Evolutionary conservation across 768 basidiomycete species (phyloP), one percentile per base, ranked within the genome.

Genomic region (Suillus cothurnatus): DNA sequence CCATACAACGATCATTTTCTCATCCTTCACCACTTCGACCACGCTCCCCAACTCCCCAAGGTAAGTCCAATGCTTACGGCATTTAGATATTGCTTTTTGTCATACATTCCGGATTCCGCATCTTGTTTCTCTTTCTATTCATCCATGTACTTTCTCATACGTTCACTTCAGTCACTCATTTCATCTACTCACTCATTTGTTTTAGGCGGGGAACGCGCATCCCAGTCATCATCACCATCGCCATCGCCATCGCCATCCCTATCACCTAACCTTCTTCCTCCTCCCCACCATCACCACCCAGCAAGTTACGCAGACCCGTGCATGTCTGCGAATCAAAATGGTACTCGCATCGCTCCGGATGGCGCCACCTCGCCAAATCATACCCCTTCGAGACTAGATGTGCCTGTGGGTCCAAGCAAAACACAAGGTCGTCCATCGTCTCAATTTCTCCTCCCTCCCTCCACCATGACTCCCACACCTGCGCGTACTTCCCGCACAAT

Each of bases 1-100:
- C 39, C 39, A 50, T 68, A 63, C 66, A 68, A 0, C 64, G 66
- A 61, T 74, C 76, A 31, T 70, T 76, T 77, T 70, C 77, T 62
- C 73, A 66, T 75, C 14, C 74, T 63, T 72, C 64, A 53, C 69
- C 76, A 28, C 70, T 71, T 36, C 74, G 61, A 70, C 72, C 67
- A 62, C 59, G 28, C 43, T 64, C 65, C 39, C 72, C 66, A 50
- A 59, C 65, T 19, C 71, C 67, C 57, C 57, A 39, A 59, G 57
- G 57, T 59, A 39, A 59, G 57, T 59, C 57, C 14, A 26, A 1
- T 58, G 38, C 57, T 59, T 59, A 59, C 57, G 57, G 17, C 57
- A 59, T n/a, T 28, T 9, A 19, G 38, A 21, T 59, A 5, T 28
- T 39, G 9, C 11, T 28, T 59, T 59, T 19, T 28, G 1, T 38